Base-by-base conservation (phyloP, 768 basidiomycete species). In the Tricholoma sp. region DNA sequence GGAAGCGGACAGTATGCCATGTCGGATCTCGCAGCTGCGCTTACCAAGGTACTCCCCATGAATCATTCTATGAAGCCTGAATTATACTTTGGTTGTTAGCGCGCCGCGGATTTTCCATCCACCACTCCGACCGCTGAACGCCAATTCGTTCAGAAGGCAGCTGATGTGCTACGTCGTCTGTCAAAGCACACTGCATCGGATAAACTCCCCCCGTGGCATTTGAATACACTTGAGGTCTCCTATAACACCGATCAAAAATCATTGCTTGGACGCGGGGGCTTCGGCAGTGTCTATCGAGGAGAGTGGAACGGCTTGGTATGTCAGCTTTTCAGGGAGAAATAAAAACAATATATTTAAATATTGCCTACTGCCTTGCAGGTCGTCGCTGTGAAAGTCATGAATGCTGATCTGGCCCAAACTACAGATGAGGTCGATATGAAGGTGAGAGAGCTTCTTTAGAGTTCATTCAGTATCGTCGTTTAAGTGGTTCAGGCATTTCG, bases 361-460 rank as follows among this genome's bases (percentile, higher is more conserved):
- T 41, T 47, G 16, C 41, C 45, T 22, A 18, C 19, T 19, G 5
- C 29, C 22, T 46, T 37, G 16, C 35, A 70, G 69, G 54, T 64
- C 34, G 67, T 71, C 9, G 69, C 69, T 0, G 66, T 71, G n/a
- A 71, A 71, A 53, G 69, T 69, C 54, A 63, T 69, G 62, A 57
- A 64, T 50, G 45, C 59, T 16, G 60, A 61, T 50, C 53, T 57
- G 22, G 59, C 58, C 8, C 51, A 59, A 43, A 41, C 41, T 31
- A 57, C 52, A 18, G 57, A 66, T 51, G 72, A 71, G 3, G 66
- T 66, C 46, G 67, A 66, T 58, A 32, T 67, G 70, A 69, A 59
- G 56, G 63, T 49, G 31, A 32, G n/a, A 1, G 39, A 43, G 35
- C 35, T 16, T 35, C 12, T 35, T 9, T 35, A 35, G 35, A 35